Percentiles rank a stretch among this genome's conserved stretches.
These are phyloP conservation scores for Blastobotrys muscicola DNA, from an alignment of 805 yeast genomes.

Conservation along the genomic window DNA sequence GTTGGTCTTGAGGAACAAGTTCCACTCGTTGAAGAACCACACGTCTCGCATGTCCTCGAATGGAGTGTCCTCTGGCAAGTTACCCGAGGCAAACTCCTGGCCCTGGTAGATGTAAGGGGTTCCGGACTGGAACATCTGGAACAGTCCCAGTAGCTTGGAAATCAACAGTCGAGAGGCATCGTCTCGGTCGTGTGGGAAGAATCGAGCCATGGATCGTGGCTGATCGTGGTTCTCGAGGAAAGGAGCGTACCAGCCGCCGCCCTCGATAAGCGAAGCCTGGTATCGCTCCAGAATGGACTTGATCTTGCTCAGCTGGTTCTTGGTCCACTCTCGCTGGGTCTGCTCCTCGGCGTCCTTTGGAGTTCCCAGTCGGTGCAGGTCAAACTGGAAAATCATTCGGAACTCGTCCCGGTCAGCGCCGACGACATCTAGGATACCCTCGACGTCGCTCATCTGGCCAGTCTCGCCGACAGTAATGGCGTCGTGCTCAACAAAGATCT, in stretches of 20 bases:
- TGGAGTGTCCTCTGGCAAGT: conserved; percentile 38
- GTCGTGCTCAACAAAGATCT: conserved; percentile 37
- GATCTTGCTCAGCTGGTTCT: neutral
- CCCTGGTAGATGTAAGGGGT: conserved; percentile 51
- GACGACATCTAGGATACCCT: conserved; percentile 15
- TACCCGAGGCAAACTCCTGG: conserved; percentile 50
- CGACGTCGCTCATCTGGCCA: conserved; percentile 31
- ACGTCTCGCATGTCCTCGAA: conserved; percentile 43
- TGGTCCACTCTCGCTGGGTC: conserved; percentile 1
- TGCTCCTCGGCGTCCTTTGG: neutral
- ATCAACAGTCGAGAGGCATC: conserved; percentile 31
- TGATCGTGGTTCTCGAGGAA: conserved; percentile 53
- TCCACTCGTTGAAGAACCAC: conserved; percentile 36
- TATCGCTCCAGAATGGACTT: conserved; percentile 12
- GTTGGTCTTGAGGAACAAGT: conserved; percentile 21
- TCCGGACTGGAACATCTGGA: conserved; percentile 41
- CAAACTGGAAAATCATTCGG: conserved; percentile 22
- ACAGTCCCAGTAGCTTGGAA: conserved; percentile 40
- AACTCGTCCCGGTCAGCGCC: conserved; percentile 20
- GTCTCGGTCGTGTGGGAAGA: conserved; percentile 34
- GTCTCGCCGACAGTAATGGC: conserved; percentile 52
- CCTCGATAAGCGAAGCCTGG: conserved; percentile 32
- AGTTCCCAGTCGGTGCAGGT: neutral
- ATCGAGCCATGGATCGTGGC: conserved; percentile 43
- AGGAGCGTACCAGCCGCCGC: conserved; percentile 51